Base-by-base conservation (phyloP, 805 yeast genomes). In the Saturnispora kantuleensis region DNA sequence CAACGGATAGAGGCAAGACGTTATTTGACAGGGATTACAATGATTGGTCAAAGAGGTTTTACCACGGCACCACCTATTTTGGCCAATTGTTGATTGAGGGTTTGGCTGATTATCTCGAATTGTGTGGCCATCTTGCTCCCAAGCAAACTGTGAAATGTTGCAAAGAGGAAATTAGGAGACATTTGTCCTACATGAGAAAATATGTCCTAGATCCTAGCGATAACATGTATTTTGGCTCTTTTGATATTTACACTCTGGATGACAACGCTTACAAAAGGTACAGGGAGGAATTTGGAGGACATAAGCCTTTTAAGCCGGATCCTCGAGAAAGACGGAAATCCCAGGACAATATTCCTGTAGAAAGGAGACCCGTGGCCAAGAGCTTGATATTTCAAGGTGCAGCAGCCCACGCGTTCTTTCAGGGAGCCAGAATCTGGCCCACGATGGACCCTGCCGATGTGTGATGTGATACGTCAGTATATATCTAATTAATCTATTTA, bases 381-480 rank as follows among this genome's bases (percentile, higher is more conserved):
- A 69, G 70, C 17, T 64, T 81, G 53, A 79, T 81, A 65, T 81
- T 80, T 3, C 66, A 69, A 39, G 86, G 76, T 12, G 66, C 84
- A 12, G 87, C 86, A 9, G 85, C 86, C 4, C 70, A 86, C 54
- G 70, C 76, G 4, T 80, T 79, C 62, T 75, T 79, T 62, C 84
- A 80, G 59, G 79, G 79, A 34, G 85, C 81, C 6, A 66, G 86
- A 52, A 63, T 77, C 1, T 62, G 68, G 5, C 75, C 76, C 10
- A 57, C 60, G 33, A 55, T 65, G 58, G 52, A 52, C 13, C 60
- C 60, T 10, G n/a, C 34, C 12, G 17, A 38, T 17, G 26, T 36
- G 15, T 46, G 21, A 46, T 29, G 7, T 21, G 31, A 21, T 21
- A 6, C 8, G 5, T 21, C 26, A 6, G 26, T 21, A 5, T 21